A percentile compares a stretch with the other conserved stretches of the same genome.
Evolutionary conservation across 2,329 filamentous ascomycete species (phyloP).

Genomic region (Colletotrichum musicola): DNA sequence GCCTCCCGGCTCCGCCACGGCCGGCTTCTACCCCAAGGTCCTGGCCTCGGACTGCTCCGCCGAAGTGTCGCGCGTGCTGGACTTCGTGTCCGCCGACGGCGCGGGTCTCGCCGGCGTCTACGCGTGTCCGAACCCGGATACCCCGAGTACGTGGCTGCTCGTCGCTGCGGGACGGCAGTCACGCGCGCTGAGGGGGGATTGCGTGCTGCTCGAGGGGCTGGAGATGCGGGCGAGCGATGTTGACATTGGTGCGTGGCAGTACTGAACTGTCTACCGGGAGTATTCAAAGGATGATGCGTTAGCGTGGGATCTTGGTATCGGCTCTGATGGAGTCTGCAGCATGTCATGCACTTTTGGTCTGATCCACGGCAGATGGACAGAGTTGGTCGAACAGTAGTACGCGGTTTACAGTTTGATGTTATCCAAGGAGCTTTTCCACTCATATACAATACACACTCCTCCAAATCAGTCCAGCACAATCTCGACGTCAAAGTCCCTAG

Average conservation of each 20-base stretch:
- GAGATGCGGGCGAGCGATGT: slow-evolving; percentile 44
- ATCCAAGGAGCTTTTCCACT: not conserved
- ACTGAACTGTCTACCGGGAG: slow-evolving; percentile 40
- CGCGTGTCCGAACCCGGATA: slow-evolving; percentile 1
- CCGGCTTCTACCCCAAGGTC: slow-evolving; percentile 58
- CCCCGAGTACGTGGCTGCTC: not conserved
- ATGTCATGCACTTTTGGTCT: not conserved
- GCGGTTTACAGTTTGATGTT: slow-evolving; percentile 10
- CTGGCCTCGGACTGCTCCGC: slow-evolving; percentile 39
- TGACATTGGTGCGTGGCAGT: slow-evolving; percentile 54
- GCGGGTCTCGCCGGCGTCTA: slow-evolving; percentile 35
- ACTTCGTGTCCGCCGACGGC: slow-evolving; percentile 33
- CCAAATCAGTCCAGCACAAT: slow-evolving; percentile 57
- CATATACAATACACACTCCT: slow-evolving; percentile 2
- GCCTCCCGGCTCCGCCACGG: slow-evolving; percentile 62
- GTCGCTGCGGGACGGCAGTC: not conserved
- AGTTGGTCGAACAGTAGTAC: not conserved
- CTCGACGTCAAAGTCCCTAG: slow-evolving; percentile 58
- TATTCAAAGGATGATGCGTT: not conserved
- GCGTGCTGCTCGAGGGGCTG: slow-evolving; percentile 50
- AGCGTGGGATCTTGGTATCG: not conserved
- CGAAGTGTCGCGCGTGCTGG: not conserved
- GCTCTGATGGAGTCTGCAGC: slow-evolving; percentile 30
- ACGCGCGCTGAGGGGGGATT: slow-evolving; percentile 45
- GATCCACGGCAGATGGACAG: not conserved